A percentile compares a stretch with the other conserved stretches of the same genome.
phyloP scores from a whole-genome alignment of 176 grass and related monocot genomes.

The Puya raimondii region DNA sequence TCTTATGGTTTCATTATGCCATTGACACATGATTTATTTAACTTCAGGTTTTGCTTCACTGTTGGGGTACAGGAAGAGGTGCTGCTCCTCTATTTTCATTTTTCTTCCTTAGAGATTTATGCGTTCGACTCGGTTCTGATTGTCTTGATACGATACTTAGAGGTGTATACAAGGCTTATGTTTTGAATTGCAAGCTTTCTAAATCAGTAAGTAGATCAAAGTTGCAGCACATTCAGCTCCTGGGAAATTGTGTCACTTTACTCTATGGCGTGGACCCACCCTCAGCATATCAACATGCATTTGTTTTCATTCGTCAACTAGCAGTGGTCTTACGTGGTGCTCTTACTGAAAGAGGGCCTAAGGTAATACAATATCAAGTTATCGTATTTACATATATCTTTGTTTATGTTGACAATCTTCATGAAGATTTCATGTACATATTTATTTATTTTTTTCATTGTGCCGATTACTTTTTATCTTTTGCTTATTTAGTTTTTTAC shows the following conservation, averaged over 20 bases:
- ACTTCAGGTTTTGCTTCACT: constrained; percentile 69
- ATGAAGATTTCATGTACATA: constrained; percentile 13
- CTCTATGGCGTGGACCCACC: constrained; percentile 65
- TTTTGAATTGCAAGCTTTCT: constrained; percentile 94
- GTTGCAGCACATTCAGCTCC: constrained; percentile 75
- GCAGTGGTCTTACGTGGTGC: constrained; percentile 65
- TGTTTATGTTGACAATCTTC: constrained; percentile 7
- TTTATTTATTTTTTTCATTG: constrained; percentile 20
- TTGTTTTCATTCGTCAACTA: constrained; percentile 93
- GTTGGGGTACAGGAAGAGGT: constrained; percentile 76
- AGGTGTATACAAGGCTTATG: constrained; percentile 97
- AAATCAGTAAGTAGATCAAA: constrained; percentile 82
- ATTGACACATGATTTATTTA: constrained; percentile 1
- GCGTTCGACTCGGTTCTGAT: constrained; percentile 73
- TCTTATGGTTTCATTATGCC: too few relatives aligned
- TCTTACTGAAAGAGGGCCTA: constrained; percentile 78
- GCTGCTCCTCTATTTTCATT: constrained; percentile 71
- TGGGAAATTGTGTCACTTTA: constrained; percentile 88
- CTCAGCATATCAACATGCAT: constrained; percentile 77
- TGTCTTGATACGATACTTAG: constrained; percentile 80
- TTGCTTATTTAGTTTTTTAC: constrained; percentile 4
- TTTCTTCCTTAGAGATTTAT: constrained; percentile 86
- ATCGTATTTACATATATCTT: constrained; percentile 5
- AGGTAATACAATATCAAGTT: constrained; percentile 39
- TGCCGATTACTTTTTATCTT: neutral